A percentile compares a stretch with the other conserved stretches of the same genome.
These are phyloP conservation scores for Coemansia sp. DNA, from an alignment of 192 early-diverging fungal species.

Conservation along the genomic window DNA sequence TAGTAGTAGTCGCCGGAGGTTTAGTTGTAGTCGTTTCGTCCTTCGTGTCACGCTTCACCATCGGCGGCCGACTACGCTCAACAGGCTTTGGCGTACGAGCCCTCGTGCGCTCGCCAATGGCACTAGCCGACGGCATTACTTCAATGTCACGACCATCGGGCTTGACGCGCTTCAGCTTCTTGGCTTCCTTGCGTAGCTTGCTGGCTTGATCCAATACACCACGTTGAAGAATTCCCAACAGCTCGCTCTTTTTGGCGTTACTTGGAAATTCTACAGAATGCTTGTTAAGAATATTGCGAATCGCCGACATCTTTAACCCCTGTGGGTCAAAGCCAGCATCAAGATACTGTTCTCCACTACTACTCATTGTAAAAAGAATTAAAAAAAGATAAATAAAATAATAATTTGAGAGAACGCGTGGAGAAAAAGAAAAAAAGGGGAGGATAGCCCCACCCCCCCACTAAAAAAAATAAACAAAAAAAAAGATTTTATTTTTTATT, in stretches of 20 bases:
- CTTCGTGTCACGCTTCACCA: not conserved
- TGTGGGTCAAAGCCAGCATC: constrained; percentile 49
- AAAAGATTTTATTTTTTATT: constrained; percentile 22
- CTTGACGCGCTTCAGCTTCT: constrained; percentile 21
- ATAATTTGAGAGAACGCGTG: not conserved
- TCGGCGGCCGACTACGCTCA: not conserved
- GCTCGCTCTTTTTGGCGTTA: constrained; percentile 50
- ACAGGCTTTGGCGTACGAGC: constrained; percentile 17
- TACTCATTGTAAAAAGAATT: constrained; percentile 21
- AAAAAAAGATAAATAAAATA: constrained; percentile 11
- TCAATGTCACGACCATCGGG: constrained; percentile 47
- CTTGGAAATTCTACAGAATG: constrained; percentile 45
- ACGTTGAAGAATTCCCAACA: constrained; percentile 28
- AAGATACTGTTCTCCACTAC: constrained; percentile 31
- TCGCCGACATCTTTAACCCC: constrained; percentile 37
- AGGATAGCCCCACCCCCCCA: not conserved
- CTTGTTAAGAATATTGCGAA: constrained; percentile 45
- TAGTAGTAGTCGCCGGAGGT: not conserved
- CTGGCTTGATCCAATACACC: constrained; percentile 24
- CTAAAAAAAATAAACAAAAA: not conserved
- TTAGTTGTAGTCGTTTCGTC: not conserved
- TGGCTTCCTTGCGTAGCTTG: constrained; percentile 49
- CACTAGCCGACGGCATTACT: constrained; percentile 6
- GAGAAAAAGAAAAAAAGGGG: constrained; percentile 2
- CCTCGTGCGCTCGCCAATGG: constrained; percentile 20